Evolutionary conservation across 192 early-diverging fungal species (phyloP).

Genomic region (Backusella mclennaniae): DNA sequence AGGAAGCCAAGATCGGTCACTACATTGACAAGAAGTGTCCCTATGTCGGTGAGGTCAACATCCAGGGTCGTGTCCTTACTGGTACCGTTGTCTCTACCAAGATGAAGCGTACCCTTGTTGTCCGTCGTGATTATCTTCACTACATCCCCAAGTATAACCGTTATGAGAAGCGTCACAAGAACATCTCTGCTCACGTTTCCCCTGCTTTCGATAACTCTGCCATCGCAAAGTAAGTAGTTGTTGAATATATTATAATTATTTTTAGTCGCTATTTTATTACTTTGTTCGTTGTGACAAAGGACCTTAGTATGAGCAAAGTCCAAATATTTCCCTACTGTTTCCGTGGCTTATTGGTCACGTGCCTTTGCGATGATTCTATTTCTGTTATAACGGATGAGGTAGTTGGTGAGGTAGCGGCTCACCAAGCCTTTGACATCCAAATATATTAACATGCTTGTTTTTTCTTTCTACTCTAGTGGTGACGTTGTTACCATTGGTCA

Average conservation of each 20-base stretch:
- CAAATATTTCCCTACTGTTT: background rate
- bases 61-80: constrained; percentile 95
- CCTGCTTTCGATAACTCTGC: constrained; percentile 84
- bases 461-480: constrained; percentile 46
- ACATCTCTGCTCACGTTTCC: constrained; percentile 93
- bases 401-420: constrained; percentile 45
- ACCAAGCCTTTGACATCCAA: constrained; percentile 38
- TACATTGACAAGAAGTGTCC: constrained; percentile 99
- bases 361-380: constrained; percentile 7
- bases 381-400: constrained; percentile 24
- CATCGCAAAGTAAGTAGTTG: constrained; percentile 41
- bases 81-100: constrained; percentile 92
- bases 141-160: constrained; percentile 99
- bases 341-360: background rate
- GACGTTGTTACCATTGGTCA: constrained; percentile 97
- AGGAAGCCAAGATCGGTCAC: constrained; percentile 92
- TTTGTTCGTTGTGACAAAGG: constrained; percentile 21
- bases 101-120: constrained; percentile 99
- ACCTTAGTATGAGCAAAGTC: constrained; percentile 8
- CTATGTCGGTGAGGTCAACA: constrained; percentile 90
- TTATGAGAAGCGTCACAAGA: constrained; percentile 99
- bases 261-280: constrained; percentile 10
- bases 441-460: constrained; percentile 5
- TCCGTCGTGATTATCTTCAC: constrained; percentile 99
- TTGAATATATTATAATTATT: background rate